Conservation (phyloP, 495 filamentous ascomycete genomes). For the Penicillium steckii region DNA sequence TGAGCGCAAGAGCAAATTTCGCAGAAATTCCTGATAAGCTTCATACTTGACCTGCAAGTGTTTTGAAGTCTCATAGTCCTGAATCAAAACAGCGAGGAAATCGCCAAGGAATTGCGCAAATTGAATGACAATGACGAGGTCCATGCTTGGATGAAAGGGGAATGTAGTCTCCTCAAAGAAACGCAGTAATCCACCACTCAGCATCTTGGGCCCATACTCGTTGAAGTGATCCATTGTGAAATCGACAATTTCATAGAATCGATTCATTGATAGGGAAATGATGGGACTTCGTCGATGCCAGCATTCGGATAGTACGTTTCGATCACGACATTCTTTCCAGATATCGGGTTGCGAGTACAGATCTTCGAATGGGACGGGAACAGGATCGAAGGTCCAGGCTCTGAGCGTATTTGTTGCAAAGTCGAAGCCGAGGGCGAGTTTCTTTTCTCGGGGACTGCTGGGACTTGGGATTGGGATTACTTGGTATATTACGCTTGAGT, state of each 20-base stretch:
- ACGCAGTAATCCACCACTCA: constrained; percentile 12
- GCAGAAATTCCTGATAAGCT: constrained; percentile 23
- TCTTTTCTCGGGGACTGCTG: constrained; percentile 2
- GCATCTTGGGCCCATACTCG: neutral
- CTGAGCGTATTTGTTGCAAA: constrained; percentile 18
- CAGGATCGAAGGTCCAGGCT: constrained; percentile 28
- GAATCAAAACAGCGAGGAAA: constrained; percentile 28
- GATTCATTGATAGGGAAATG: constrained; percentile 9
- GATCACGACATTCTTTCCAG: constrained; percentile 25
- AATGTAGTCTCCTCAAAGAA: constrained; percentile 9
- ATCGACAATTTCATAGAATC: constrained; percentile 13
- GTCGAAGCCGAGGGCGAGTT: constrained; percentile 36
- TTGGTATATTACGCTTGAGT: neutral
- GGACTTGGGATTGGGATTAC: neutral
- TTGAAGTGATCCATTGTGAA: constrained; percentile 4
- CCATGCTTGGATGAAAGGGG: constrained; percentile 27
- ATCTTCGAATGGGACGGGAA: constrained; percentile 24
- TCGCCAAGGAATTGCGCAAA: constrained; percentile 37
- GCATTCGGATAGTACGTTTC: neutral
- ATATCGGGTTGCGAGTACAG: constrained; percentile 13
- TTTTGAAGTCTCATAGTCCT: constrained; percentile 1
- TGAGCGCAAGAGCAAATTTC: constrained; percentile 25
- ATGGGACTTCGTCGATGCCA: constrained; percentile 1
- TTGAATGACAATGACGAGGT: constrained; percentile 34
- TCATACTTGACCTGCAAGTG: constrained; percentile 12